Conservation (phyloP, 805 yeast species). For the Priceomyces castillae region DNA sequence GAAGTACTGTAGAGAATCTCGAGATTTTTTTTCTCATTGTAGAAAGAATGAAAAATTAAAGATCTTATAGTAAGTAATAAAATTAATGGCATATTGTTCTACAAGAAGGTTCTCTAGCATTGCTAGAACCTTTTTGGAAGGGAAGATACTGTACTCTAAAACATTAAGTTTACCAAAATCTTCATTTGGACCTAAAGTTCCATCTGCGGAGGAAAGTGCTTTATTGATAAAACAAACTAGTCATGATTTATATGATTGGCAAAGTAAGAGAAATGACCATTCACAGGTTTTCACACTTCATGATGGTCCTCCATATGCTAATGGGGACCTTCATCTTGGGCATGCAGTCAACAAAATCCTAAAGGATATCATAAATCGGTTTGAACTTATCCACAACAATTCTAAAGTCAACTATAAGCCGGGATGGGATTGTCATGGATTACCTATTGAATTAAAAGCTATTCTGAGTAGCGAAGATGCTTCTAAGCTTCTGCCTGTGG, state of each 20-base stretch:
- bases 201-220: slow-evolving; percentile 43
- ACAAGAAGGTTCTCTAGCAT: slow-evolving; percentile 1
- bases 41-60: neutral
- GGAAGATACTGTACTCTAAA: slow-evolving; percentile 36
- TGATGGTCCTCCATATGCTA: slow-evolving; percentile 99
- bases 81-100: neutral
- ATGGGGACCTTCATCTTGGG: slow-evolving; percentile 88
- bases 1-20: neutral
- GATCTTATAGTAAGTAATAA: neutral
- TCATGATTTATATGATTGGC: slow-evolving; percentile 65
- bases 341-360: slow-evolving; percentile 88
- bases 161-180: slow-evolving; percentile 69
- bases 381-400: slow-evolving; percentile 56
- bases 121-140: neutral
- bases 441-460: slow-evolving; percentile 92
- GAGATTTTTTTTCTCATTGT: neutral
- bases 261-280: slow-evolving; percentile 22
- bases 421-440: slow-evolving; percentile 99
- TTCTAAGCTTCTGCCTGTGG: slow-evolving; percentile 38
- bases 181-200: slow-evolving; percentile 48
- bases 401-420: slow-evolving; percentile 71
- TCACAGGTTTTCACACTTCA: slow-evolving; percentile 62
- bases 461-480: slow-evolving; percentile 22
- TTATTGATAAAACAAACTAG: slow-evolving; percentile 51
- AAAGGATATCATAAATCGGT: slow-evolving; percentile 82